Evolutionary conservation across 1,284 basidiomycete species (phyloP).

Genomic region (Puccinia polysora): DNA sequence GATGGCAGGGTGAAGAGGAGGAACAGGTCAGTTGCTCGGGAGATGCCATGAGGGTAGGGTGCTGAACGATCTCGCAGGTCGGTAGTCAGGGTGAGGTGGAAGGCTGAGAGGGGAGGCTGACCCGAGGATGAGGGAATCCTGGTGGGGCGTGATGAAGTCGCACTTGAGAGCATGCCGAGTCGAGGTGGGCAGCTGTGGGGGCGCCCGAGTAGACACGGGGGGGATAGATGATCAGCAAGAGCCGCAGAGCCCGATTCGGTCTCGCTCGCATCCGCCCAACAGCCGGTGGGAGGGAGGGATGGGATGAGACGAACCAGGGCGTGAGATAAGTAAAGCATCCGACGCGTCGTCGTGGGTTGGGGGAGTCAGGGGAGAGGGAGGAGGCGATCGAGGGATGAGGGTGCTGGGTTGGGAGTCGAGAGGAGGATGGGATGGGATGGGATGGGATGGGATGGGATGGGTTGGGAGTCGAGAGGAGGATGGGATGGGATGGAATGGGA

Average conservation of each 20-base stretch:
- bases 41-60: not conserved
- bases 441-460: no score
- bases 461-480: no score
- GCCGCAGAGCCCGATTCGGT: no score
- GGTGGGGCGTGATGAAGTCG: not conserved
- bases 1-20: not conserved
- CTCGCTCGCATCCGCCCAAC: no score
- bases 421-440: no score
- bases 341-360: not conserved
- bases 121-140: not conserved
- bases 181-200: conserved; percentile 22
- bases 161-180: conserved; percentile 31
- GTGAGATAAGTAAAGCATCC: conserved; percentile 16
- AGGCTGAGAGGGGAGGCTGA: no score
- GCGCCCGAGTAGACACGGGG: not conserved
- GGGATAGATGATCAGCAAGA: not conserved
- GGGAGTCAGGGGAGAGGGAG: no score
- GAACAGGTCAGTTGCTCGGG: not conserved
- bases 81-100: no score
- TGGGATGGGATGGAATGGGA: no score
- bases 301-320: not conserved
- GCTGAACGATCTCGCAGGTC: no score
- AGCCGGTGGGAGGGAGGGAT: not conserved
- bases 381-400: no score
- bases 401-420: no score